Evolutionary conservation across 176 grass and related monocot species (phyloP).

Genomic region (Oryza rufipogon): DNA sequence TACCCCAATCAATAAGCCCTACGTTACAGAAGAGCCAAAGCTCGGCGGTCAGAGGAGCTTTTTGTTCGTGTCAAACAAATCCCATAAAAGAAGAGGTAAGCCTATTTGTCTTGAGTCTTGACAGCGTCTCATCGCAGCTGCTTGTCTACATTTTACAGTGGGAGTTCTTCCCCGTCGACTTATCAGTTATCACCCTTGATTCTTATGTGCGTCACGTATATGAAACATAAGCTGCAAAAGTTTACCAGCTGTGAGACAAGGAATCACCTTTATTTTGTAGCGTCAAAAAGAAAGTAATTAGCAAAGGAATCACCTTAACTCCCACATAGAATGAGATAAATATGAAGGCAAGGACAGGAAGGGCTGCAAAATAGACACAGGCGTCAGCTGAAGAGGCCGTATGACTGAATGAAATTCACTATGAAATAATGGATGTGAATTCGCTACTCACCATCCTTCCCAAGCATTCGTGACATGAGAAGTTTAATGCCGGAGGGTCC

Average conservation of each 20-base stretch:
- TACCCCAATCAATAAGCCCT: not conserved
- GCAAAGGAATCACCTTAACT: constrained; percentile 67
- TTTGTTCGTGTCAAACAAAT: not conserved
- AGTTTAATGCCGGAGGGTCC: constrained; percentile 72
- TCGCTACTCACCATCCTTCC: constrained; percentile 62
- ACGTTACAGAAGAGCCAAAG: not conserved
- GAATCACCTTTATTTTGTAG: not conserved
- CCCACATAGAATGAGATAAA: constrained; percentile 85
- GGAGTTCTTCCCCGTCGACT: not conserved
- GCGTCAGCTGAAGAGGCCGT: constrained; percentile 32
- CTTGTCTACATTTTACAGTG: not conserved
- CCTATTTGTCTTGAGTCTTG: not conserved
- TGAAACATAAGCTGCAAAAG: constrained; percentile 91
- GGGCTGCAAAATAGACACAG: constrained; percentile 49
- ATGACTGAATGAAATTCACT: not conserved
- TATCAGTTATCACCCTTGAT: constrained; percentile 12
- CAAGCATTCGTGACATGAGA: constrained; percentile 68
- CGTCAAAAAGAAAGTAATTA: constrained; percentile 14
- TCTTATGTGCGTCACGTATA: constrained; percentile 56
- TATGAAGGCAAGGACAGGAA: constrained; percentile 55
- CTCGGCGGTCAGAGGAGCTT: not conserved
- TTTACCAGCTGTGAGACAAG: constrained; percentile 32
- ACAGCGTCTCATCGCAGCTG: not conserved
- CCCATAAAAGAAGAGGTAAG: not conserved
- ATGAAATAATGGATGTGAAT: not conserved